Evolutionary conservation across 1,284 basidiomycete genomes (phyloP).

Genomic region (Cryptococcus sp.): DNA sequence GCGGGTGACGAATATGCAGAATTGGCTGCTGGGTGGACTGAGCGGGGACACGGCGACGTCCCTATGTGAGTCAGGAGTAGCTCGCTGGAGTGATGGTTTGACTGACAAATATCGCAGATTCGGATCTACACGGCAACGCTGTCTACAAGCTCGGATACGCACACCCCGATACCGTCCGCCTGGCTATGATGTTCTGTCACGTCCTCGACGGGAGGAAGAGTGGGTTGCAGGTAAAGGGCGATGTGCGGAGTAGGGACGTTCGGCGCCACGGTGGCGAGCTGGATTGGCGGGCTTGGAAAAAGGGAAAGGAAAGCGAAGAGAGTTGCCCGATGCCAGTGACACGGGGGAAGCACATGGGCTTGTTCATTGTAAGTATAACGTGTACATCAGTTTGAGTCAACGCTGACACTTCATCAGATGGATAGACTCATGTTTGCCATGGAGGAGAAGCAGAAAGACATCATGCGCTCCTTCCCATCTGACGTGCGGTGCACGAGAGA

Average conservation of each 20-base stretch:
- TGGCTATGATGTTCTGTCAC: conserved; percentile 39
- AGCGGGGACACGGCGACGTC: conserved; percentile 21
- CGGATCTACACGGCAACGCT: conserved; percentile 34
- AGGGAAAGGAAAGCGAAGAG: conserved; percentile 13
- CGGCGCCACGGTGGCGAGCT: conserved; percentile 17
- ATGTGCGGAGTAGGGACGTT: conserved; percentile 18
- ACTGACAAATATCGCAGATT: conserved; percentile 21
- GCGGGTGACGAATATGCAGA: conserved; percentile 23
- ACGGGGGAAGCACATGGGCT: conserved; percentile 12
- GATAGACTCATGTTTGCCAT: conserved; percentile 23
- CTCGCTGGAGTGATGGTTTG: not conserved
- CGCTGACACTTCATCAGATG: conserved; percentile 24
- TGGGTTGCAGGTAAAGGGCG: conserved; percentile 26
- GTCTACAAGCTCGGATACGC: conserved; percentile 31
- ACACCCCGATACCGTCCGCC: conserved; percentile 29
- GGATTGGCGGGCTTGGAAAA: conserved; percentile 30
- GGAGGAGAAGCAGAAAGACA: conserved; percentile 5
- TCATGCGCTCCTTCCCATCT: conserved; percentile 25
- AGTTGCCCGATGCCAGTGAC: conserved; percentile 2
- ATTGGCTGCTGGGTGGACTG: conserved; percentile 28
- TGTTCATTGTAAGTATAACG: conserved; percentile 30
- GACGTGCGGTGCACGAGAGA: not conserved
- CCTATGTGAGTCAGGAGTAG: conserved; percentile 21
- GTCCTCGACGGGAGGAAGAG: conserved; percentile 42
- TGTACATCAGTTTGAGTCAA: not conserved